Base-by-base conservation (phyloP, 768 basidiomycete genomes). In the Boletus tylopilopsis region DNA sequence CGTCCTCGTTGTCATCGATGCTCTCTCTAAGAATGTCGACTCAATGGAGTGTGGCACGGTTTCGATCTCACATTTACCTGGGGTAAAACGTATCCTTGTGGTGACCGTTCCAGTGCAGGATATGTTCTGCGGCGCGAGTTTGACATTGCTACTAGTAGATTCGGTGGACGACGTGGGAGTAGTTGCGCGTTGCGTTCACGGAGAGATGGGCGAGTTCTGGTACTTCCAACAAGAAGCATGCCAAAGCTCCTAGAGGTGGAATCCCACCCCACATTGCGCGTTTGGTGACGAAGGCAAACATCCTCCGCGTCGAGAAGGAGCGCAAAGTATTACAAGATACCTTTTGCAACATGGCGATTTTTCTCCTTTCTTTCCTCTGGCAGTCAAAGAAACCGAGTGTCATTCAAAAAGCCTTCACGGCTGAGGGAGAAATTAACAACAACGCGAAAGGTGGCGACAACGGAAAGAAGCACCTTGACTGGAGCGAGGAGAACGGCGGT, bases 401-500 rank as follows among this genome's bases (percentile, higher is more conserved):
- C 16, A 53, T 68, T 19, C 53, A 44, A 32, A 45, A 37, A 24
- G 7, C 18, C 19, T 23, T 13, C 32, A 54, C 38, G 29, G 42
- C 5, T 10, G 40, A 44, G 19, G 38, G 22, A 21, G 55, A 46
- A 41, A 23, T 32, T 18, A 29, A 21, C 21, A 60, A 44, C 37
- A 24, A 5, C 16, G 36, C 12, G 4, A 27, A 12, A 6, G 32
- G 49, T 6, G 19, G 43, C 10, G 30, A 18, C 5, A 41, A 22
- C 13, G 35, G 44, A 16, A 53, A 57, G 51, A 42, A 73, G 71
- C 46, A 77, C 75, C 58, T 73, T 78, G 37, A 87, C 83, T 57
- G 84, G 89, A 71, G 87, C 82, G 43, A 86, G n/a, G n/a, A n/a
- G 93, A 84, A 82, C 82, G n/a, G 81, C 82, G 21, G 75, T 75